Evolutionary conservation across 495 filamentous ascomycete species (phyloP), one percentile per base, ranked within the genome.

Genomic region (Talaromyces nanjingensis): DNA sequence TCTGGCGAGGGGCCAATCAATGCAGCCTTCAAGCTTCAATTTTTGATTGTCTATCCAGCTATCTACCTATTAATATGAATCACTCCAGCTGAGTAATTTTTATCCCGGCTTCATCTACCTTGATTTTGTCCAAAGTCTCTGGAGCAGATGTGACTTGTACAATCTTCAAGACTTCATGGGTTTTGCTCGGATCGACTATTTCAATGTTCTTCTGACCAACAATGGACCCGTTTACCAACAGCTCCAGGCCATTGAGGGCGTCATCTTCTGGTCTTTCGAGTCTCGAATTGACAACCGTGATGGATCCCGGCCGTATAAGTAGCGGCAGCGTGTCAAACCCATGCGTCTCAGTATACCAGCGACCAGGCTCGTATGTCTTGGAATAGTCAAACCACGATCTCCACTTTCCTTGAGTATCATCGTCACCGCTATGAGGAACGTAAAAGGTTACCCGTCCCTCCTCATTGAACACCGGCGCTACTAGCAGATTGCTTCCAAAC

Each of bases 381-480:
- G 59, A 63, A 63, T 76, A 70, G 67, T 79, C 73, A 66, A 81
- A 77, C 73, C 76, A 78, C 9, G 72, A 74, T 11, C 77, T 64
- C 86, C 87, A 89, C 61, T 76, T 78, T 0, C 83, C 85, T 20
- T 76, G 68, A 33, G 9, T n/a, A 18, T 67, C 70, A 59, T 74
- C 72, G 53, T 70, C 65, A 16, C 65, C 60, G 16, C 63, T 65
- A 11, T 57, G 37, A 0, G 86, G 86, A 29, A 89, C 74, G 67
- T 89, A 89, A 67, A 87, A 88, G 9, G 84, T 79, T 0, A 87
- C 85, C 22, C 77, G 72, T 0, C 84, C 84, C 0, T 77, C 73
- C 67, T 87, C 82, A 3, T 82, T 78, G 55, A 89, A 88, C 1
- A 88, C 74, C 0, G 86, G 86, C 6, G 86, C 84, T 57, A 85